Evolutionary conservation across 306 rosid genomes (phyloP), one percentile per base, ranked within the genome.

Genomic region (Luffa acutangula): DNA sequence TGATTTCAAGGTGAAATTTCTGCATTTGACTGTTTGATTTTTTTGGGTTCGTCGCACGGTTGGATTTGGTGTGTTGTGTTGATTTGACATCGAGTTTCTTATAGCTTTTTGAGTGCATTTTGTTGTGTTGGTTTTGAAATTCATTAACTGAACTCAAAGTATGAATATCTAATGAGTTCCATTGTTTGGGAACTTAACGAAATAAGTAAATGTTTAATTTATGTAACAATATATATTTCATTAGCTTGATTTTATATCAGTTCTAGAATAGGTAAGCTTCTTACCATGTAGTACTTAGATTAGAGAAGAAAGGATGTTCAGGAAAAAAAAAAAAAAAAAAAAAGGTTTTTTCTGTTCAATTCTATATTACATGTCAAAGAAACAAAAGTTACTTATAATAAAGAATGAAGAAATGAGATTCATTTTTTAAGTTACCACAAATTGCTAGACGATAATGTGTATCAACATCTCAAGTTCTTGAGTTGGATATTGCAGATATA

Each of bases 401-500:
- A 42, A 20, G 36, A 69, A n/a, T 42, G 49, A 69, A n/a, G 54
- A 42, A 69, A 43, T 46, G 54, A 54, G 54, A 70, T 42, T 70
- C 3, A 10, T n/a, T 20, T 43, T 69, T 10, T 3, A n/a, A 33
- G 71, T 36, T 36, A 15, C 21, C 4, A 36, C 39, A 14, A 42
- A 71, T 12, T 5, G 57, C 45, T 71, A n/a, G 58, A 49, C 10
- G 31, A 73, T 31, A 13, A 49, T 74, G 56, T 74, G 20, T 25
- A 33, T 51, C 78, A 73, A 31, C 73, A 56, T 69, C 53, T 70
- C 69, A 52, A 5, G 74, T 56, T 74, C 51, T 48, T 39, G 39
- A 62, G 59, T 89, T 82, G 72, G 85, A n/a, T n/a, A 75, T 79
- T 91, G 80, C 87, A 95, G 99, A 85, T 95, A 8, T 93, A 90